These are phyloP conservation scores for Penicillium hesseltinei DNA, from an alignment of 2,329 filamentous ascomycete species.

Conservation along the genomic window DNA sequence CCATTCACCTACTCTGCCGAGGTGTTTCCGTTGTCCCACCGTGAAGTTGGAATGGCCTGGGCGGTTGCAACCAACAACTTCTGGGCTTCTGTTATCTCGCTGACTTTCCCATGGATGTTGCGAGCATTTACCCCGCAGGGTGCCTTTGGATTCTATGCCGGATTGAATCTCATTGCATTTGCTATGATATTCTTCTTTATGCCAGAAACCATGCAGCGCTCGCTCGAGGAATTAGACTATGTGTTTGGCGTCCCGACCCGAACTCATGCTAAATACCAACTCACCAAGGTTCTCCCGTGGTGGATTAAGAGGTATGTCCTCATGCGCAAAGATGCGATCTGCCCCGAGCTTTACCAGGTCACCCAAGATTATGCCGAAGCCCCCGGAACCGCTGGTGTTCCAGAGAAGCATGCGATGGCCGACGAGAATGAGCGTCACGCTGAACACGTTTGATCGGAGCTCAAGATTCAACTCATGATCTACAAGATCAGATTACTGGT, in stretches of 20 bases:
- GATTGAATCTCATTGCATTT: constrained; percentile 56
- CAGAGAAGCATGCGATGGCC: background rate
- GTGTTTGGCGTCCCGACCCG: constrained; percentile 54
- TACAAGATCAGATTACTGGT: background rate
- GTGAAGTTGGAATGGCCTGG: constrained; percentile 45
- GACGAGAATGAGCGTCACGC: background rate
- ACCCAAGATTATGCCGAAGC: background rate
- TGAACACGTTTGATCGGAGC: background rate
- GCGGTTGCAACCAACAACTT: constrained; percentile 39
- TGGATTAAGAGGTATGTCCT: constrained; percentile 59
- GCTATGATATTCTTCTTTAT: constrained; percentile 59
- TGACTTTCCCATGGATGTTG: constrained; percentile 46
- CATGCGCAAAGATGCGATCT: constrained; percentile 46
- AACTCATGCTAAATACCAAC: constrained; percentile 54
- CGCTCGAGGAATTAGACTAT: constrained; percentile 55
- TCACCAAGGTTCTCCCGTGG: constrained; percentile 55
- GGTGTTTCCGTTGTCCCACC: constrained; percentile 48
- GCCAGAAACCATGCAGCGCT: constrained; percentile 52
- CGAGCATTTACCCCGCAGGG: constrained; percentile 47
- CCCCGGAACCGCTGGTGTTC: too few relatives aligned
- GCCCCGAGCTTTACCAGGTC: constrained; percentile 49
- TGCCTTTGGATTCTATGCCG: constrained; percentile 58
- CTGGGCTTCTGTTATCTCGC: constrained; percentile 44
- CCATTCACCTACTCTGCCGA: constrained; percentile 25
- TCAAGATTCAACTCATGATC: background rate